phyloP scores from a whole-genome alignment of 768 basidiomycete species.

The Kwoniella heveanensis region DNA sequence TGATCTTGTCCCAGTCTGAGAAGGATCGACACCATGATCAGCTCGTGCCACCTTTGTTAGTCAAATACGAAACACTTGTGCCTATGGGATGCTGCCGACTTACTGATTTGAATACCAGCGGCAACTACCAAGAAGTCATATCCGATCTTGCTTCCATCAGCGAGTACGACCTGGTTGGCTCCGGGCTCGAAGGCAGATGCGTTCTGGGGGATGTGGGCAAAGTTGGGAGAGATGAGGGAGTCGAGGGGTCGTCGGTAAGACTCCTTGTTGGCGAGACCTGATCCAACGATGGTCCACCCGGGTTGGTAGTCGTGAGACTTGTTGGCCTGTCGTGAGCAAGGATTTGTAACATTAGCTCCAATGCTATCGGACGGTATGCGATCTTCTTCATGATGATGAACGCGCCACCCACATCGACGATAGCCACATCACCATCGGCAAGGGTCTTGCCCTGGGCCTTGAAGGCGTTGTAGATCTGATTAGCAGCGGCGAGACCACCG shows the following conservation, averaged over 20 bases:
- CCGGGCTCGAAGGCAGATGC: constrained; percentile 75
- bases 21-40: background rate
- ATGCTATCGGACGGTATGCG: too few relatives aligned
- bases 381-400: too few relatives aligned
- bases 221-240: constrained; percentile 72
- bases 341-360: background rate
- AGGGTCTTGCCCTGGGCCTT: constrained; percentile 69
- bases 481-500: constrained; percentile 78
- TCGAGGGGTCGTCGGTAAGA: constrained; percentile 66
- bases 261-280: constrained; percentile 74
- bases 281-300: constrained; percentile 92
- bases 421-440: constrained; percentile 74
- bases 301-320: constrained; percentile 87
- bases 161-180: constrained; percentile 71
- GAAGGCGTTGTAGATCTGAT: constrained; percentile 83
- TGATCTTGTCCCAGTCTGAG: constrained; percentile 71
- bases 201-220: constrained; percentile 71
- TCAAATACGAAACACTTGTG: too few relatives aligned
- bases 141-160: constrained; percentile 67
- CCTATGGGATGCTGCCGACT: constrained; percentile 24
- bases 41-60: background rate
- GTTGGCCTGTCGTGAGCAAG: constrained; percentile 58
- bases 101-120: constrained; percentile 76
- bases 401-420: constrained; percentile 65
- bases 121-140: constrained; percentile 90